These are phyloP conservation scores for Aegilops sharonensis DNA, from an alignment of 176 grass and related monocot genomes.

Conservation along the genomic window DNA sequence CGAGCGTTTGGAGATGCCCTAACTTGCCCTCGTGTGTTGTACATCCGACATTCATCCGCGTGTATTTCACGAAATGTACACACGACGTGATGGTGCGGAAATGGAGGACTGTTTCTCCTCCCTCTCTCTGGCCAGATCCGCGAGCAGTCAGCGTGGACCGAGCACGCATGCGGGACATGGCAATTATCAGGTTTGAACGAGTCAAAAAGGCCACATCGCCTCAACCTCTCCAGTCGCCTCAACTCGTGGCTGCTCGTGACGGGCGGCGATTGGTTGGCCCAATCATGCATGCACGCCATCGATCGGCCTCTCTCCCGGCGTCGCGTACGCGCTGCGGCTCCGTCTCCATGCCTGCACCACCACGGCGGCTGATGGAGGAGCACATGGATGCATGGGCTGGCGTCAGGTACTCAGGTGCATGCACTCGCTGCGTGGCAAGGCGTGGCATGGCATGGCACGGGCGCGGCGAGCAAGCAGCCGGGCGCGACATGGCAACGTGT, in stretches of 20 bases:
- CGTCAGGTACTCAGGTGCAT: neutral
- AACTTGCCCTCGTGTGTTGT: too few species aligned
- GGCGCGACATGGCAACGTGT: neutral
- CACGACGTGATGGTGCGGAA: neutral
- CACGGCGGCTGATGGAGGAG: neutral
- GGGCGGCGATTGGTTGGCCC: constrained; percentile 5
- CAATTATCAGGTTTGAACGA: constrained; percentile 7
- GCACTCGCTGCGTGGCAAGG: neutral
- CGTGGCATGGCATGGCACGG: neutral
- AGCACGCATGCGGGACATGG: neutral
- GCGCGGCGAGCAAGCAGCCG: neutral
- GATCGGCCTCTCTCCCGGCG: neutral
- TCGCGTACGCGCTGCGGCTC: neutral
- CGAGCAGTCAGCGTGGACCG: neutral
- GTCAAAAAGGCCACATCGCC: neutral
- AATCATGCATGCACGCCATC: neutral
- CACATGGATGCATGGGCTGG: neutral
- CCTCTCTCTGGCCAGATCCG: neutral
- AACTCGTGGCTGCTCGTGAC: neutral
- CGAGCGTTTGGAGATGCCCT: too few species aligned
- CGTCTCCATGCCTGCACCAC: neutral
- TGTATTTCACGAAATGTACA: too few species aligned
- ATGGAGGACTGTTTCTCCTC: neutral
- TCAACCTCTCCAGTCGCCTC: neutral
- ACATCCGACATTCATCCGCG: too few species aligned